Evolutionary conservation across 2,329 filamentous ascomycete species (phyloP).

Genomic region (Exutisphaerella laricina): DNA sequence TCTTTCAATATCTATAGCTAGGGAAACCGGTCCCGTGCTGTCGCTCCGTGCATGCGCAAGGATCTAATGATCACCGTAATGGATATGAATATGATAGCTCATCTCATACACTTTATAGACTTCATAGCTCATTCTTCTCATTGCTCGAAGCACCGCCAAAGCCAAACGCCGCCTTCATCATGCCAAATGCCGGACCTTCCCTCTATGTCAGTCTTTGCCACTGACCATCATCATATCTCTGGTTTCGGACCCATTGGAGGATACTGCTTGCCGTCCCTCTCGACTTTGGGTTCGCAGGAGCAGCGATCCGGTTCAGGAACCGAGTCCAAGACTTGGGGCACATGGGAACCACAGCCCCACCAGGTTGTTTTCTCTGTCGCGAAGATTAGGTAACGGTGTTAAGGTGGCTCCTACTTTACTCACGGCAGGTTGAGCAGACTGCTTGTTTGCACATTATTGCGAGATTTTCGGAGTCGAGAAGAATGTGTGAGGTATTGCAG

Average conservation of each 20-base stretch:
- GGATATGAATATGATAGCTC: no score
- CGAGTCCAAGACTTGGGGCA: constrained; percentile 60
- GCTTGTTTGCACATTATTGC: constrained; percentile 59
- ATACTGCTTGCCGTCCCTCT: constrained; percentile 56
- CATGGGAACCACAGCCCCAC: constrained; percentile 32
- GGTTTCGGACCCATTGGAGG: constrained; percentile 52
- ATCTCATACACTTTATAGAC: no score
- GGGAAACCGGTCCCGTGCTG: no score
- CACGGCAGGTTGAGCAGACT: constrained; percentile 59
- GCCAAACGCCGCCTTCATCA: constrained; percentile 30
- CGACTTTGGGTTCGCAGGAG: constrained; percentile 58
- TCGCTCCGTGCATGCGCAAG: no score
- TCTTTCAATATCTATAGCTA: no score
- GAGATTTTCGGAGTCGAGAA: no score
- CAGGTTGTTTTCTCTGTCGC: constrained; percentile 32
- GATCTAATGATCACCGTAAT: no score
- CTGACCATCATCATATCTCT: constrained; percentile 3
- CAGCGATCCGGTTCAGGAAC: constrained; percentile 58
- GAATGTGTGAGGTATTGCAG: no score
- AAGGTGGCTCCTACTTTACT: no score
- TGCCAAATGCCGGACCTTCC: constrained; percentile 26
- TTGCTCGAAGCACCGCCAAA: constrained; percentile 17
- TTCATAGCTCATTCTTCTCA: constrained; percentile 24
- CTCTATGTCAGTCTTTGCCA: constrained; percentile 5
- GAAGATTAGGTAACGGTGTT: no score